phyloP scores from a whole-genome alignment of 2,329 filamentous ascomycete genomes.

The Aschersonia sp. region DNA sequence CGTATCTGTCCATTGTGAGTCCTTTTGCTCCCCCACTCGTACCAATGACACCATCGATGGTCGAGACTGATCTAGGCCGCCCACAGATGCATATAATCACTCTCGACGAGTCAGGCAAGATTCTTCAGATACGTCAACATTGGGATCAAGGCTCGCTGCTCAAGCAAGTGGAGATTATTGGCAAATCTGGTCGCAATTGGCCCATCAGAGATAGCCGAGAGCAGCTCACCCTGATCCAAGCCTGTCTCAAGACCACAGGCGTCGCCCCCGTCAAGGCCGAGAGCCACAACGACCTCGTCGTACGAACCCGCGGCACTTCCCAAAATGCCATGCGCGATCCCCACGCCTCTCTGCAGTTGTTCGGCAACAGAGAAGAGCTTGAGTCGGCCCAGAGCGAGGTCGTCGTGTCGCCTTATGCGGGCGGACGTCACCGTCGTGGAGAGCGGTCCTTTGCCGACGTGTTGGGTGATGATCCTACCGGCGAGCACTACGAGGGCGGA shows the following conservation, averaged over 20 bases:
- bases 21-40: background rate
- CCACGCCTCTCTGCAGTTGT: conserved; percentile 61
- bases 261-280: conserved; percentile 16
- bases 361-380: conserved; percentile 52
- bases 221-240: conserved; percentile 63
- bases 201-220: conserved; percentile 81
- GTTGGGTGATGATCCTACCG: conserved; percentile 36
- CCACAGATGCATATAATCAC: conserved; percentile 72
- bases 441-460: conserved; percentile 66
- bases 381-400: conserved; percentile 31
- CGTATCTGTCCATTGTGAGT: conserved; percentile 69
- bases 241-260: conserved; percentile 37
- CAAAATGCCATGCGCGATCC: conserved; percentile 44
- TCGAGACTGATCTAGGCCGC: background rate
- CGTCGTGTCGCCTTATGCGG: conserved; percentile 49
- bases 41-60: too few relatives aligned
- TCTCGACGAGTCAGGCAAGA: conserved; percentile 65
- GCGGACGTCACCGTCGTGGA: conserved; percentile 32
- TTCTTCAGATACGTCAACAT: conserved; percentile 72
- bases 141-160: conserved; percentile 94
- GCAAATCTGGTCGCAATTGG: conserved; percentile 82
- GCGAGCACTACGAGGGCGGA: conserved; percentile 27
- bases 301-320: conserved; percentile 35
- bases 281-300: conserved; percentile 20
- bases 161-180: conserved; percentile 89